Evolutionary conservation across 2,329 filamentous ascomycete species (phyloP), one percentile per base, ranked within the genome.

Genomic region (Massarina eburnea): DNA sequence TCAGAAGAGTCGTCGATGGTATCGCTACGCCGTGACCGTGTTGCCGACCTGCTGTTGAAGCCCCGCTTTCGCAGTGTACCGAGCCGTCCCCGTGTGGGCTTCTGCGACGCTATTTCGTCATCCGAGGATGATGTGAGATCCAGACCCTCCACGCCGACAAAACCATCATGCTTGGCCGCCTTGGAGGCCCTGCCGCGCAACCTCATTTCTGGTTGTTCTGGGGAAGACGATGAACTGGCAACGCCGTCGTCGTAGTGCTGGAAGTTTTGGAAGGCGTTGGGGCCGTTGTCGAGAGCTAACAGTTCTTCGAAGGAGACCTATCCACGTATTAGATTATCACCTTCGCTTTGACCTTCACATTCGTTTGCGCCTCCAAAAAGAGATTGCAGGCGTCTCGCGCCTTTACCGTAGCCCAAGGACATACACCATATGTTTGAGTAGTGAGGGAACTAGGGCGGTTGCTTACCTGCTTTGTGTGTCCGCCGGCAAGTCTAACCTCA

Each of bases 291-390:
- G 21, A 76, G 66, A 2, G 63, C 50, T 10, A 77, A 52, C 3
- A 81, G 65, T 24, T 74, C 62, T 26, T 76, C 66, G 24, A 76
- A 73, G 12, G 70, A 56, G 9, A 80, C 62, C 79, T 81, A 18
- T 8, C 14, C 21, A 34, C n/a, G 37, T 20, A 30, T 51, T n/a
- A n/a, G n/a, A n/a, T n/a, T 35, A 51, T 33, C 29, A 35, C 15
- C 12, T 14, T 12, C 37, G 8, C 43, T 17, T 43, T 50, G 46
- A 53, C 44, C 39, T 38, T 22, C 19, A n/a, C 12, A 33, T n/a
- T 39, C 8, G 18, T 34, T 17, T 12, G 19, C 36, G 7, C 34
- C 41, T 17, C 39, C 27, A 30, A 30, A 6, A 30, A n/a, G n/a
- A n/a, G n/a, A n/a, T n/a, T n/a, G n/a, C n/a, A n/a, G n/a, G n/a